Conservation (phyloP, 169 alveolate genomes). For the Plasmodium inui region DNA sequence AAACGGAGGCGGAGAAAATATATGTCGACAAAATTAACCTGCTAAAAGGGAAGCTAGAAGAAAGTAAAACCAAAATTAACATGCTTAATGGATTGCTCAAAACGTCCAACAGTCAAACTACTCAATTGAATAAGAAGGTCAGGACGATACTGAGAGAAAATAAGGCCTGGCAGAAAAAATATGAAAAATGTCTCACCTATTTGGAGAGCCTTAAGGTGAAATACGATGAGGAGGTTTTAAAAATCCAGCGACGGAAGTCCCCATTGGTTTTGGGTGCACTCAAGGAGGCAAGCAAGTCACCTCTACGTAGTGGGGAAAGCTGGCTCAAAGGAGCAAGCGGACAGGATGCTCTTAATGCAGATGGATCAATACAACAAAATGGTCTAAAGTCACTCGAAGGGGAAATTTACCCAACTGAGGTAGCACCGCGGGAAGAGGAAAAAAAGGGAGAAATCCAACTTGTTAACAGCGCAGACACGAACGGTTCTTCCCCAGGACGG, state of each 20-base stretch:
- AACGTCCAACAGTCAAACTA: conserved; percentile 68
- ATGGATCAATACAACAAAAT: neutral
- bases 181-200: conserved; percentile 52
- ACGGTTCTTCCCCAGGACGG: neutral
- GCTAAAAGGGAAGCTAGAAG: conserved; percentile 56
- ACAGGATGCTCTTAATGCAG: neutral
- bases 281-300: neutral
- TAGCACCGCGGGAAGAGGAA: neutral
- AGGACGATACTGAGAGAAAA: conserved; percentile 45
- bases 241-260: neutral
- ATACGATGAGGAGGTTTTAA: conserved; percentile 32
- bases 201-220: conserved; percentile 46
- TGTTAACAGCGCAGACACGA: neutral
- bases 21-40: conserved; percentile 40
- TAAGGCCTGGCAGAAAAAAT: conserved; percentile 45
- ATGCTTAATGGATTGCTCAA: conserved; percentile 41
- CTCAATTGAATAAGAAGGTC: conserved; percentile 41
- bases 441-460: neutral
- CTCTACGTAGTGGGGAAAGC: neutral
- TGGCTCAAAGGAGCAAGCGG: neutral
- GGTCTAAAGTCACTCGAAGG: neutral
- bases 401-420: neutral
- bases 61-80: conserved; percentile 30
- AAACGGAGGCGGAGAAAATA: conserved; percentile 35
- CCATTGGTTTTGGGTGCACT: neutral